Evolutionary conservation across 1,284 basidiomycete genomes (phyloP), one percentile per base, ranked within the genome.

Genomic region (Apiotrichum laibachii): DNA sequence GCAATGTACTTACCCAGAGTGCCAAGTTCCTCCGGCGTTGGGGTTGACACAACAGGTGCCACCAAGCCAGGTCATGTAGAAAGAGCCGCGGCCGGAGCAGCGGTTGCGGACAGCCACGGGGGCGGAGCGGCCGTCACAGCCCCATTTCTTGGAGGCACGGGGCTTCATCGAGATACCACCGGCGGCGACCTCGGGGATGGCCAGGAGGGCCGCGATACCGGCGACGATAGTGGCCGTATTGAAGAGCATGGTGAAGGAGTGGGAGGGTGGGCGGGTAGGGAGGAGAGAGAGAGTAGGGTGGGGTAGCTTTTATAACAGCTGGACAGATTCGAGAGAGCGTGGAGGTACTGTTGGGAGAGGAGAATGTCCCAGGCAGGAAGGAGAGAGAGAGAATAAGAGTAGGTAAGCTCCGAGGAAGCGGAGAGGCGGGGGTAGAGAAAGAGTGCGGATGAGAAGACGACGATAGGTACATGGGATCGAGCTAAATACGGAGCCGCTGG

Each of bases 141-240:
- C 65, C 56, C 63, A 64, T 56, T 65, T 66, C 58, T 44, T 53
- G 19, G 22, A 22, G 39, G 48, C 45, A 37, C 62, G 53, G 16
- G 60, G 39, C 35, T 50, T 50, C 35, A 52, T 47, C 21, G 54
- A 56, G 44, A 59, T 51, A 31, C 63, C 60, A 44, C 53, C 52
- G 40, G 64, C 64, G 22, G 55, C 55, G 54, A 60, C 64, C 34
- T 50, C 31, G 55, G 59, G 56, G 46, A 61, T 39, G 33, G 60
- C 50, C 55, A 65, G 54, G 44, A 67, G 60, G 33, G 58, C 55
- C 35, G 60, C 44, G 39, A 61, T 3, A 47, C 56, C 35, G 19
- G 56, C 44, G 31, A 43, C 35, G 43, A 60, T 26, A 45, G 48
- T 48, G 35, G 55, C 49, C 6, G 54, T 35, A 18, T 49, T 40